Conservation (phyloP, 768 basidiomycete genomes). For the Lactarius psammicola region DNA sequence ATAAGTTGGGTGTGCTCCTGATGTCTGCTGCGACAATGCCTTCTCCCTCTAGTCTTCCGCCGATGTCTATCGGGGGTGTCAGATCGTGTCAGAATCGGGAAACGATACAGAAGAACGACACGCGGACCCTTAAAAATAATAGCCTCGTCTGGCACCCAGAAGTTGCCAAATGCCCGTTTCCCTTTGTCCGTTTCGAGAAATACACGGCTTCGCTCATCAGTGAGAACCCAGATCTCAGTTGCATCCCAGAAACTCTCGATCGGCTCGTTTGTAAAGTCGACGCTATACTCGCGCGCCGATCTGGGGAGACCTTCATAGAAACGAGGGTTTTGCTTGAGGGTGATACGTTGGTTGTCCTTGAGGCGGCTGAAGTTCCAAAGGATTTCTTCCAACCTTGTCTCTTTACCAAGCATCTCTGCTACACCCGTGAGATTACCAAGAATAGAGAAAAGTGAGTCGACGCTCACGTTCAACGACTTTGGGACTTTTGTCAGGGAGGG, state of each 20-base stretch:
- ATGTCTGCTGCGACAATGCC: background rate
- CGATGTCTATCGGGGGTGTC: background rate
- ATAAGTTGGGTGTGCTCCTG: background rate
- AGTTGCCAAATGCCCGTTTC: constrained; percentile 7
- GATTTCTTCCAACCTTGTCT: constrained; percentile 1
- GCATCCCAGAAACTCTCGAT: background rate
- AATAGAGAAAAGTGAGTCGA: too few species aligned
- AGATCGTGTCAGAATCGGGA: background rate
- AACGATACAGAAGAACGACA: background rate
- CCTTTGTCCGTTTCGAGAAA: background rate
- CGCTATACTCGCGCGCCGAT: background rate
- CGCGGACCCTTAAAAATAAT: constrained; percentile 16
- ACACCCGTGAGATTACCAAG: background rate
- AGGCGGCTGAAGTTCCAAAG: constrained; percentile 22
- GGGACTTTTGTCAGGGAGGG: background rate
- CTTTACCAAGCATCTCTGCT: constrained; percentile 4
- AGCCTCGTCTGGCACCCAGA: constrained; percentile 2
- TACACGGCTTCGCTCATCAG: constrained; percentile 7
- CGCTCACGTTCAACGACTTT: constrained; percentile 2
- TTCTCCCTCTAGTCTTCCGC: constrained; percentile 13
- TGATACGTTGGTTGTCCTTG: constrained; percentile 3
- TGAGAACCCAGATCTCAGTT: constrained; percentile 1
- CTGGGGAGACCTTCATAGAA: constrained; percentile 11
- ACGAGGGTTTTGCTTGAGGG: constrained; percentile 16
- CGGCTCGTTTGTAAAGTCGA: background rate